A percentile compares a stretch with the other conserved stretches of the same genome.
Conservation (phyloP, 2,329 filamentous ascomycete species). For the Cladobotryum mycophilum region DNA sequence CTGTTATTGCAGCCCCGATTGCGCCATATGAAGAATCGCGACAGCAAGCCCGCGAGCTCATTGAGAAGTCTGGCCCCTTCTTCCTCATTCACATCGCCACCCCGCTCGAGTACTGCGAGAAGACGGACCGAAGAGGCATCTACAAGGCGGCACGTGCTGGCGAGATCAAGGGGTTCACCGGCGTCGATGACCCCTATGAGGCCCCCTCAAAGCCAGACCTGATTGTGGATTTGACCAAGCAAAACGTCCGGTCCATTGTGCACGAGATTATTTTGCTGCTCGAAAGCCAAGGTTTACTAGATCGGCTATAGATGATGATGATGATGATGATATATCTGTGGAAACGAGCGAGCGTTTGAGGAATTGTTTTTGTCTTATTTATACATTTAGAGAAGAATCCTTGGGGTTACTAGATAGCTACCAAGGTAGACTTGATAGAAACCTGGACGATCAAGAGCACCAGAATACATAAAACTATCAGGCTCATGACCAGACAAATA, state of each 20-base stretch:
- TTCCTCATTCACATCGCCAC: constrained; percentile 95
- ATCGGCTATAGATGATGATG: constrained; percentile 41
- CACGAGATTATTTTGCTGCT: constrained; percentile 94
- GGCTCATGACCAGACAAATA: too few relatives aligned
- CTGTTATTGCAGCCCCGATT: constrained; percentile 94
- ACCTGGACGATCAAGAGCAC: too few relatives aligned
- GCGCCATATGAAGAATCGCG: constrained; percentile 82
- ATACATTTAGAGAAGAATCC: neutral
- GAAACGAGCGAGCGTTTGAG: neutral
- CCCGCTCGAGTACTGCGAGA: constrained; percentile 85
- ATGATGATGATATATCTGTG: too few relatives aligned
- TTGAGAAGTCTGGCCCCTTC: constrained; percentile 86
- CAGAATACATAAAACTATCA: neutral
- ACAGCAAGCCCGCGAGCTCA: constrained; percentile 70
- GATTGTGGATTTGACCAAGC: constrained; percentile 77
- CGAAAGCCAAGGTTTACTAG: constrained; percentile 82
- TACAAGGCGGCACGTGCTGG: constrained; percentile 78
- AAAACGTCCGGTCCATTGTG: constrained; percentile 84
- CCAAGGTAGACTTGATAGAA: neutral
- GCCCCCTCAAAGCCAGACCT: constrained; percentile 72
- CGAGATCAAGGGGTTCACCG: constrained; percentile 97
- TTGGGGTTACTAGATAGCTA: neutral
- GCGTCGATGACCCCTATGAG: constrained; percentile 97
- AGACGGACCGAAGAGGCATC: constrained; percentile 88
- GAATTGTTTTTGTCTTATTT: neutral